A percentile compares a stretch with the other conserved stretches of the same genome.
These are phyloP conservation scores for Gynandropsis gynandra DNA, from an alignment of 345 rosid genomes.

Conservation along the genomic window DNA sequence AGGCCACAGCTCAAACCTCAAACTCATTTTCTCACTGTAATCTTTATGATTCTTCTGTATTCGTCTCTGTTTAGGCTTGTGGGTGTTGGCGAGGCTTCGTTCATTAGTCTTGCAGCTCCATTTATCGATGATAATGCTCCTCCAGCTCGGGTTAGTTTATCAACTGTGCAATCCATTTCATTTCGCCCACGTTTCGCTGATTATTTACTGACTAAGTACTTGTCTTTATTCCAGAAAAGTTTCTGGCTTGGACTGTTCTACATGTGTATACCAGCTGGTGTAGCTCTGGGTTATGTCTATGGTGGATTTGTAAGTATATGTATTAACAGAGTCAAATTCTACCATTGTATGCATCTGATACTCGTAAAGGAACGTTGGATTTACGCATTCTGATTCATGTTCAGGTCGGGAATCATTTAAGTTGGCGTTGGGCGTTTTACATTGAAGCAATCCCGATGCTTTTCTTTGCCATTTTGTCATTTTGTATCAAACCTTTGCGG, in stretches of 20 bases:
- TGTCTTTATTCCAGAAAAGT: conserved; percentile 52
- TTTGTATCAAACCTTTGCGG: conserved; percentile 73
- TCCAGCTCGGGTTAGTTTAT: conserved; percentile 45
- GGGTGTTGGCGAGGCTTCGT: conserved; percentile 99
- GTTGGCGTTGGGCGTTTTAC: conserved; percentile 83
- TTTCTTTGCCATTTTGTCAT: conserved; percentile 69
- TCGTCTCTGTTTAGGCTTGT: conserved; percentile 55
- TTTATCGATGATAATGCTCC: conserved; percentile 97
- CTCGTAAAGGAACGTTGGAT: too few relatives aligned
- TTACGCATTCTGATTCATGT: conserved; percentile 3
- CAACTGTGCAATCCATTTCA: neutral
- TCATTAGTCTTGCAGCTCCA: conserved; percentile 97
- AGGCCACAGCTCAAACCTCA: neutral
- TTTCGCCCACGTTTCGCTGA: neutral
- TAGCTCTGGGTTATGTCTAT: conserved; percentile 84
- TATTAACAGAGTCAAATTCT: too few relatives aligned
- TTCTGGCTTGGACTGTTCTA: conserved; percentile 88
- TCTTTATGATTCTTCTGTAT: neutral
- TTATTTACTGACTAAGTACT: neutral
- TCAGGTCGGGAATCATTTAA: conserved; percentile 60
- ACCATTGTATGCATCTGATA: too few relatives aligned
- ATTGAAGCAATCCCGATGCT: conserved; percentile 84
- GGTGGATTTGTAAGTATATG: conserved; percentile 75
- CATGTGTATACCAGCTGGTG: conserved; percentile 95
- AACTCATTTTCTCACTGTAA: neutral